These are phyloP conservation scores for Alternaria sp. DNA, from an alignment of 2,329 filamentous ascomycete genomes.

Conservation along the genomic window DNA sequence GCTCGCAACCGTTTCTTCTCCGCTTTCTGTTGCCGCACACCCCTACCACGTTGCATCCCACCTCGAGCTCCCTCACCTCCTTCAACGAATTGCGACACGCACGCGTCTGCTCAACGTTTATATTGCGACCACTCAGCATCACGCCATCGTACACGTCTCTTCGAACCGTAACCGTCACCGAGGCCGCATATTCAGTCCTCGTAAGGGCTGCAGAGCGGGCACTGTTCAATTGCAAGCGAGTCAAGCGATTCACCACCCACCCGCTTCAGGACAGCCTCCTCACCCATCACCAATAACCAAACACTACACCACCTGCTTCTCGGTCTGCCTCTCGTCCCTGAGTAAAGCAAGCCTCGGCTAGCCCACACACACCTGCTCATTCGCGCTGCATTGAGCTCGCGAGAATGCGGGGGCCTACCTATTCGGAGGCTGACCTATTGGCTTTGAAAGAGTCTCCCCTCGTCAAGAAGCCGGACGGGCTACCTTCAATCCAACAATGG, in stretches of 20 bases:
- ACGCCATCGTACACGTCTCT: neutral
- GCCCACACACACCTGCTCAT: conserved; percentile 21
- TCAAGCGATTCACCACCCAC: conserved; percentile 21
- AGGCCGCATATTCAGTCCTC: conserved; percentile 17
- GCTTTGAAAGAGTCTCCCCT: conserved; percentile 81
- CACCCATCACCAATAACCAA: conserved; percentile 12
- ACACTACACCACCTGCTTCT: conserved; percentile 9
- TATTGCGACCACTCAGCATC: neutral
- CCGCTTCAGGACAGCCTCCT: conserved; percentile 24
- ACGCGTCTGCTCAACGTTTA: neutral
- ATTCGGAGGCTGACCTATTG: conserved; percentile 77
- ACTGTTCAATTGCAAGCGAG: conserved; percentile 23
- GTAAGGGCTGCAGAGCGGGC: conserved; percentile 14
- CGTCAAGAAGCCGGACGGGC: conserved; percentile 76
- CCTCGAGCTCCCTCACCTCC: conserved; percentile 22
- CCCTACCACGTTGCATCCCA: conserved; percentile 35
- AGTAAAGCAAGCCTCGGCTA: conserved; percentile 11
- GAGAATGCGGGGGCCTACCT: conserved; percentile 54
- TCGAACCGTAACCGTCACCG: conserved; percentile 11
- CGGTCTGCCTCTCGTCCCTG: neutral
- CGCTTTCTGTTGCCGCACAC: conserved; percentile 36
- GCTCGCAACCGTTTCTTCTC: conserved; percentile 29
- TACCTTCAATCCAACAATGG: conserved; percentile 91
- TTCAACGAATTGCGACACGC: conserved; percentile 7
- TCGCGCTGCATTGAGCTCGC: conserved; percentile 12